Base-by-base conservation (phyloP, 2,329 filamentous ascomycete genomes). In the Aureobasidium pullulans region DNA sequence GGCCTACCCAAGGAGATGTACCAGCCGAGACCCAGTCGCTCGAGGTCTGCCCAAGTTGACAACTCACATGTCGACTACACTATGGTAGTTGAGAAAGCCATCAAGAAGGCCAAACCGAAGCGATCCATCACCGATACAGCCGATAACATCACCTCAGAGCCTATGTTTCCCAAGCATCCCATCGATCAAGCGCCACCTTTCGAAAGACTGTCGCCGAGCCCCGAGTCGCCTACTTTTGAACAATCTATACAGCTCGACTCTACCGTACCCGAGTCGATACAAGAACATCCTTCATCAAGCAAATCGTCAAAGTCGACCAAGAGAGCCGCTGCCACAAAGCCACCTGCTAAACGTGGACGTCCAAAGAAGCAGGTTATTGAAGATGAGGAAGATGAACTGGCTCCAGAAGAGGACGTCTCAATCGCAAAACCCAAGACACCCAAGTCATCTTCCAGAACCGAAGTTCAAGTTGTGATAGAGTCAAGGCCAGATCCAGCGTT, bases 21-120 rank as follows among this genome's bases (percentile, higher is more conserved):
- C 61, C 63, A 70, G 57, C 73, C 74, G 3, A 64, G 74, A 50
- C 73, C 71, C 32, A 75, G 72, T 60, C 67, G 70, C 19, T 69
- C 67, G 13, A 62, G 69, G 4, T 61, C 46, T 19, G 58, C 49
- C 1, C 59, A 60, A 49, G 70, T 61, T 43, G 69, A 59, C 64
- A 48, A 23, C 8, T 29, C 29, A 19, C 19, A 48, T 32, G n/a
- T 46, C 32, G 54, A 57, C 36, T 57, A 67, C n/a, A 70, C 65
- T 11, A 53, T 60, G 8, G 37, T 66, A 29, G n/a, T 65, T 1
- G 65, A 70, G 19, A 63, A 67, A 39, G 65, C 67, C 13, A 64
- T 61, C 5, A 73, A 68, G 63, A 74, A 69, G 63, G 54, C 71
- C 19, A 80, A 76, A 63, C 54, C 71, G 19, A 80, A 76, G 65